Conservation (phyloP, 1,284 basidiomycete species). For the Ceratobasidium theobromae region DNA sequence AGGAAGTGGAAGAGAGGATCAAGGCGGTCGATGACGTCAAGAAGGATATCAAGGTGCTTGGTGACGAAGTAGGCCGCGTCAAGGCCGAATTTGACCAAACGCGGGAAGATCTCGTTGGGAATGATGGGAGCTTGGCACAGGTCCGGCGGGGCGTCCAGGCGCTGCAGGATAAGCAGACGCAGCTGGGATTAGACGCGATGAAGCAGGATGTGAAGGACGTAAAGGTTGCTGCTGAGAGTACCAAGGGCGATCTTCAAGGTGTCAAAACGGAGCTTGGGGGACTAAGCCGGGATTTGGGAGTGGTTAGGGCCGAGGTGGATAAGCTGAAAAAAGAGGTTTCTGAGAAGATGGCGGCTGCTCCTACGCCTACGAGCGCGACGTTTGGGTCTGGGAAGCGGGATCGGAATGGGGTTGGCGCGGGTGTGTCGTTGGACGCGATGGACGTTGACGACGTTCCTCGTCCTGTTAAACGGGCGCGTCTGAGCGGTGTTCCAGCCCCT, state of each 20-base stretch:
- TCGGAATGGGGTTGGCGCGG: neutral
- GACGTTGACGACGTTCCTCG: conserved; percentile 16
- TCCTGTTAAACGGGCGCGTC: neutral
- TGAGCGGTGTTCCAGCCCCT: neutral
- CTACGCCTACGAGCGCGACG: too few relatives aligned
- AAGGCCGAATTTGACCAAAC: neutral
- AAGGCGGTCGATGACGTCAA: neutral
- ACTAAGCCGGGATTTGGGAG: neutral
- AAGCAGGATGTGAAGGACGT: neutral
- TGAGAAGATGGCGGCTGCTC: neutral
- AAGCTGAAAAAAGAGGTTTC: neutral
- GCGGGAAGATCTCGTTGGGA: neutral
- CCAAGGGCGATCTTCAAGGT: neutral
- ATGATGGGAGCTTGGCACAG: neutral
- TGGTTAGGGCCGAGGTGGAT: neutral
- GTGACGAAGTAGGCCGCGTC: neutral
- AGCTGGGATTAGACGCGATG: neutral
- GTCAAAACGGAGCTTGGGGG: neutral
- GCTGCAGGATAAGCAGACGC: neutral
- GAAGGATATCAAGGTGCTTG: neutral
- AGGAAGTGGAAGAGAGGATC: neutral
- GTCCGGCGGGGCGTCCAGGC: neutral
- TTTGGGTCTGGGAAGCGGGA: too few relatives aligned
- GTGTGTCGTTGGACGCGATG: neutral
- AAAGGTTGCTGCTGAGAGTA: neutral